phyloP scores from a whole-genome alignment of 345 rosid genomes.

The Mangifera indica region DNA sequence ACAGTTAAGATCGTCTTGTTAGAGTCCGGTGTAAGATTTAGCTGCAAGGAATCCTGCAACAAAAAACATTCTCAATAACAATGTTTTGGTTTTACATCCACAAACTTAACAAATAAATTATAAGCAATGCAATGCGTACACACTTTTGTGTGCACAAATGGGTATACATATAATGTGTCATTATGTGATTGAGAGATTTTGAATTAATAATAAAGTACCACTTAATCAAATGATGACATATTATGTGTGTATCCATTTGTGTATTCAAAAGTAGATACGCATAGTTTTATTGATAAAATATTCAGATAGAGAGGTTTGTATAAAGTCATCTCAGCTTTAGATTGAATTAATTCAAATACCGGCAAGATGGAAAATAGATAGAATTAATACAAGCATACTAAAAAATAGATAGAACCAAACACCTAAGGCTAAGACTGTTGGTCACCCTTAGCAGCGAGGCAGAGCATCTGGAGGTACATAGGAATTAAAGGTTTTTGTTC shows the following conservation, averaged over 20 bases:
- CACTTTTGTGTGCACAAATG: no score
- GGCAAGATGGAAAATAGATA: no score
- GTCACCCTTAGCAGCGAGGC: background rate
- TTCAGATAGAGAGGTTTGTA: background rate
- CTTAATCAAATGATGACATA: no score
- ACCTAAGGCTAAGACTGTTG: no score
- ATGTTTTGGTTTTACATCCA: background rate
- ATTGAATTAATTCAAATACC: background rate
- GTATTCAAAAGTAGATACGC: no score
- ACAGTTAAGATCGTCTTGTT: conserved; percentile 63
- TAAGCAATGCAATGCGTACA: no score
- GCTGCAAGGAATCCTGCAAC: conserved; percentile 50
- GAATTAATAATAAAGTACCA: no score
- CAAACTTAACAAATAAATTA: conserved; percentile 2
- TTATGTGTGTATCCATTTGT: no score
- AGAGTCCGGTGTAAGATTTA: conserved; percentile 60
- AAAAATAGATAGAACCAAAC: background rate
- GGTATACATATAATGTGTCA: no score
- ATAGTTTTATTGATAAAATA: no score
- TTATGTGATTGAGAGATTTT: no score
- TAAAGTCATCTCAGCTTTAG: background rate
- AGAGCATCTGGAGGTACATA: background rate
- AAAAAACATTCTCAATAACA: conserved; percentile 8
- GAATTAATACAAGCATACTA: background rate
- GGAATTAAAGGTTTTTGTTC: background rate